Base-by-base conservation (phyloP, 805 yeast species). In the Candida tallmaniae region DNA sequence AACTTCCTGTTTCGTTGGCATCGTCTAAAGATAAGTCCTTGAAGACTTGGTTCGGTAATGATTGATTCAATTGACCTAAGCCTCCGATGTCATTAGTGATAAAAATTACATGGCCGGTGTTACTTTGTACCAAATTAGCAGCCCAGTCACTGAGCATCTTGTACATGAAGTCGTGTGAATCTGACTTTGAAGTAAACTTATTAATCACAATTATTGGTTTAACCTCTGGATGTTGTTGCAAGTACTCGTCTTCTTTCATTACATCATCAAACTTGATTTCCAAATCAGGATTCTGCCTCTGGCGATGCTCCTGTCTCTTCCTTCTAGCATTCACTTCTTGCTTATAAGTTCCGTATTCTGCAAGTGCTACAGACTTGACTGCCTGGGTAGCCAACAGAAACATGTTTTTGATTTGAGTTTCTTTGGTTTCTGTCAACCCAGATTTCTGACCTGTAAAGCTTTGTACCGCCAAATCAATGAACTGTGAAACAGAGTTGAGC, bases 371-470 rank as follows among this genome's bases (percentile, higher is more conserved):
- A 13, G 74, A 75, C 45, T 88, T 70, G n/a, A 93, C 68, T 0
- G 95, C 89, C 44, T 75, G 77, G 23, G 79, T 63, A 0, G 90
- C 71, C 29, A 85, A 72, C 32, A 80, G 73, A 31, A 89, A 68
- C 76, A 89, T 88, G 46, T 80, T 80, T 56, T 84, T 82, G 41
- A 84, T 74, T 53, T 86, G 96, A 0, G 82, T 60, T 46, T 89
- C 96, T 42, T 80, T 80, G 2, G 85, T 65, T 52, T 89, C 96
- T 20, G 89, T 76, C 31, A 89, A 65, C 1, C 96, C 96, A 3
- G 95, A 83, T 52, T 88, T 89, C 54, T 88, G 97, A 1, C 97
- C 98, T 1, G 95, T 87, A 27, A 90, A 56, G 38, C 97, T 90
- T 52, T 87, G 95, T 13, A 84, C 83, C 35, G 80, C 86, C 48